phyloP scores from a whole-genome alignment of 2,329 filamentous ascomycete species.

The Ceratocystis lukuohia region DNA sequence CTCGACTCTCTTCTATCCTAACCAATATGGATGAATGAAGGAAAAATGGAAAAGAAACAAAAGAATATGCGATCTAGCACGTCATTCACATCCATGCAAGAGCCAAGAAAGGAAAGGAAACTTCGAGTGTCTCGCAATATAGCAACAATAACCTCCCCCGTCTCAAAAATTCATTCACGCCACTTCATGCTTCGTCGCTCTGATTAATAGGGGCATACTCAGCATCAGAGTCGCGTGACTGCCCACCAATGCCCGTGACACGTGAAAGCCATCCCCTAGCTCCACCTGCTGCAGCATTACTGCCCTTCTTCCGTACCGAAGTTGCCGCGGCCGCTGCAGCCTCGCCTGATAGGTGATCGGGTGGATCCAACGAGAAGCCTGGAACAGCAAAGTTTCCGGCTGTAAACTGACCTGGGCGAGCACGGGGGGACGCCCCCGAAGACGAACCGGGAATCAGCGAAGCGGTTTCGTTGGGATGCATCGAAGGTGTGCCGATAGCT shows the following conservation, averaged over 20 bases:
- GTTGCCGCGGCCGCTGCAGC: neutral
- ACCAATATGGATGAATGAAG: neutral
- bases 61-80: neutral
- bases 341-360: constrained; percentile 39
- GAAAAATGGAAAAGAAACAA: neutral
- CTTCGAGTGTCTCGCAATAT: neutral
- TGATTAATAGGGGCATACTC: constrained; percentile 32
- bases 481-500: constrained; percentile 60
- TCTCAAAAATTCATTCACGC: neutral
- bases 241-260: constrained; percentile 29
- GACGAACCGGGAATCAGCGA: constrained; percentile 73
- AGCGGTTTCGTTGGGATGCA: constrained; percentile 56
- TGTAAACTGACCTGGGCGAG: constrained; percentile 46
- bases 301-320: neutral
- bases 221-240: constrained; percentile 26
- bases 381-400: constrained; percentile 48
- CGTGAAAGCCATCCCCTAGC: constrained; percentile 36
- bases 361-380: constrained; percentile 61
- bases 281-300: neutral
- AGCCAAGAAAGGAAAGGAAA: neutral
- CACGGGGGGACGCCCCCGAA: constrained; percentile 24
- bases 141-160: neutral
- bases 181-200: constrained; percentile 26
- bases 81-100: no score
- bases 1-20: neutral